These are phyloP conservation scores for Suhomyces emberorum DNA, from an alignment of 805 yeast species.

Conservation along the genomic window DNA sequence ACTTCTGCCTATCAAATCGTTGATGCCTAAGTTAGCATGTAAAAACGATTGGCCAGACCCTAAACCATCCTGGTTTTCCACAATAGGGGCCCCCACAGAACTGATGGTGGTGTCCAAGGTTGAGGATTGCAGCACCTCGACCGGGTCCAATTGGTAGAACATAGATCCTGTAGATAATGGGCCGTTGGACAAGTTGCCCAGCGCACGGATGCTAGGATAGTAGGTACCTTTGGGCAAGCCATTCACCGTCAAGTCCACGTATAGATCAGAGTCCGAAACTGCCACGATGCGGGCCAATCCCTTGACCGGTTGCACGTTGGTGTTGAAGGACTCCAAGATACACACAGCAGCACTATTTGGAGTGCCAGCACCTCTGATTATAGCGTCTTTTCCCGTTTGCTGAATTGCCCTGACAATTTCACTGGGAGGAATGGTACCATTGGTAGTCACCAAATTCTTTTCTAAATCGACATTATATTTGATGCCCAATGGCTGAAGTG, in stretches of 20 bases:
- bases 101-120: slow-evolving; percentile 24
- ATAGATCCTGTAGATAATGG: slow-evolving; percentile 61
- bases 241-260: slow-evolving; percentile 76
- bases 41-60: slow-evolving; percentile 38
- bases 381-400: slow-evolving; percentile 79
- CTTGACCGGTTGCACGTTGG: slow-evolving; percentile 56
- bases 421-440: slow-evolving; percentile 76
- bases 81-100: slow-evolving; percentile 33
- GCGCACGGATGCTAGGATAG: slow-evolving; percentile 61
- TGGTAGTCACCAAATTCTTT: slow-evolving; percentile 61
- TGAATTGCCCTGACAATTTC: slow-evolving; percentile 65
- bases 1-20: slow-evolving; percentile 70
- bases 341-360: slow-evolving; percentile 90
- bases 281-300: slow-evolving; percentile 86
- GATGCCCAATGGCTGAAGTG: slow-evolving; percentile 52
- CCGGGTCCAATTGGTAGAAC: slow-evolving; percentile 41
- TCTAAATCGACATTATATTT: slow-evolving; percentile 54
- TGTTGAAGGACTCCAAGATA: slow-evolving; percentile 71
- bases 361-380: slow-evolving; percentile 85
- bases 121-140: slow-evolving; percentile 28
- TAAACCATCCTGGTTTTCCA: slow-evolving; percentile 10
- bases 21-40: slow-evolving; percentile 45
- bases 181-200: slow-evolving; percentile 77
- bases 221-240: slow-evolving; percentile 67
- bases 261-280: slow-evolving; percentile 48